Percentiles rank a stretch among this genome's conserved stretches.
These are phyloP conservation scores for Coprinellus aureogranulatus DNA, from an alignment of 768 basidiomycete species.

Conservation along the genomic window DNA sequence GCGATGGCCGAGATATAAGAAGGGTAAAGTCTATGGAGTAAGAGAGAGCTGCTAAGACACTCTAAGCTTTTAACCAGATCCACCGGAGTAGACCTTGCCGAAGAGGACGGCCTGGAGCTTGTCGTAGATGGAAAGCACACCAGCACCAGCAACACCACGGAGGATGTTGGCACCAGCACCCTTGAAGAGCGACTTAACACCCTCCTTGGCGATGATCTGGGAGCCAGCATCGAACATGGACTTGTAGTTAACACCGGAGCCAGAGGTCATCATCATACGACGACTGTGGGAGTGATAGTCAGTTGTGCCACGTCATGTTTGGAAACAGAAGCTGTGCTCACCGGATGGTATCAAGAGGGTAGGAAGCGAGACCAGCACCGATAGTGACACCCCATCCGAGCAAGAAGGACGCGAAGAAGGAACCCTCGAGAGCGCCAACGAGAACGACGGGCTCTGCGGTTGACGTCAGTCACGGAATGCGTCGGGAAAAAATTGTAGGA, in stretches of 20 bases:
- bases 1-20: slow-evolving; percentile 1
- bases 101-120: slow-evolving; percentile 95
- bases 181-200: slow-evolving; percentile 95
- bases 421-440: slow-evolving; percentile 91
- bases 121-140: slow-evolving; percentile 98
- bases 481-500: slow-evolving; percentile 19
- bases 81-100: slow-evolving; percentile 99
- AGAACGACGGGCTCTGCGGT: slow-evolving; percentile 92
- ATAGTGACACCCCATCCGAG: slow-evolving; percentile 99
- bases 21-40: background rate
- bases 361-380: slow-evolving; percentile 98
- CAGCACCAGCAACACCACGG: slow-evolving; percentile 99
- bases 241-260: slow-evolving; percentile 94
- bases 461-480: slow-evolving; percentile 17
- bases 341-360: slow-evolving; percentile 91
- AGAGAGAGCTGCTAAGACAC: background rate
- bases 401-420: slow-evolving; percentile 93
- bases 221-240: slow-evolving; percentile 96
- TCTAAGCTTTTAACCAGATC: slow-evolving; percentile 17
- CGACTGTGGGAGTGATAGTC: slow-evolving; percentile 58
- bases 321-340: slow-evolving; percentile 28
- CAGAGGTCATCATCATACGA: slow-evolving; percentile 99
- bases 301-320: slow-evolving; percentile 10
- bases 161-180: slow-evolving; percentile 95
- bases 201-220: slow-evolving; percentile 95